Evolutionary conservation across 78 protist species (phyloP).

Genomic region (Trichosphaerium sp.): DNA sequence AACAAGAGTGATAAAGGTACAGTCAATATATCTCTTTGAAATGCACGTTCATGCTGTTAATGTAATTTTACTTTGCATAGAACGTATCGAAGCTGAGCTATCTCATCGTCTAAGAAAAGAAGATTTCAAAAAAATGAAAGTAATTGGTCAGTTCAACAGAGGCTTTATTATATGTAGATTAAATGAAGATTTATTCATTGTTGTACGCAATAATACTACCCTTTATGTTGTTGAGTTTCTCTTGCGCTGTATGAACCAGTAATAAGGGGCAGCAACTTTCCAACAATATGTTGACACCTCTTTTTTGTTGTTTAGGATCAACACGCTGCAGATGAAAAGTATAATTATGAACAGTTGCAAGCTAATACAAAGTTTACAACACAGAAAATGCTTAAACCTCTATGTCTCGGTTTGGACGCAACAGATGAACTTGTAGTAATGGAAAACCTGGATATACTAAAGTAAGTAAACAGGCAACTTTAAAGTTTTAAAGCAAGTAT

Average conservation of each 20-base stretch:
- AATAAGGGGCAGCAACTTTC: no score
- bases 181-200: slow-evolving; percentile 65
- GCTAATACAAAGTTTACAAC: neutral
- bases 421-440: neutral
- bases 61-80: no score
- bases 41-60: no score
- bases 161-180: slow-evolving; percentile 79
- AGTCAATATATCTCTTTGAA: no score
- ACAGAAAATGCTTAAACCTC: slow-evolving; percentile 25
- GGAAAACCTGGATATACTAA: neutral
- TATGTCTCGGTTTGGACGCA: neutral
- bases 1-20: neutral
- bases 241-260: no score
- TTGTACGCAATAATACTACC: slow-evolving; percentile 40
- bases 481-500: neutral
- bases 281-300: no score
- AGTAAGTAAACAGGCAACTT: no score
- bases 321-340: slow-evolving; percentile 96
- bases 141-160: slow-evolving; percentile 86
- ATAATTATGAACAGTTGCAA: slow-evolving; percentile 66
- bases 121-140: slow-evolving; percentile 57
- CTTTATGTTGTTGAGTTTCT: no score
- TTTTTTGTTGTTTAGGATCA: no score
- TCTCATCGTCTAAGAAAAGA: slow-evolving; percentile 14
- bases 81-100: slow-evolving; percentile 9